Evolutionary conservation across 2,329 filamentous ascomycete species (phyloP), one percentile per base, ranked within the genome.

Genomic region (Fusarium verticillioides): DNA sequence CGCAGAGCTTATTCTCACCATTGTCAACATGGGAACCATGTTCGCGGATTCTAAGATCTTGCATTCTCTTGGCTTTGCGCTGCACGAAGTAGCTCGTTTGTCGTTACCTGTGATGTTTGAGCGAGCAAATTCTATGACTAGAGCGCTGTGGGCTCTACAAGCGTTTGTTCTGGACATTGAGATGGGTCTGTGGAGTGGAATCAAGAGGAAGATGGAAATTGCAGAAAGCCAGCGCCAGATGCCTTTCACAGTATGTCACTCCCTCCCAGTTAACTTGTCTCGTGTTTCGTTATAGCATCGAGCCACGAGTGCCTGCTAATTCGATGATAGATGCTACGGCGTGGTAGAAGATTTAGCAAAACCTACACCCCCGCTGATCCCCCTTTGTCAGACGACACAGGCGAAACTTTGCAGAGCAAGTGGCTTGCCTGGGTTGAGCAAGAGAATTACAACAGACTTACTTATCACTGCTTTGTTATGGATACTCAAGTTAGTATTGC

Each of bases 151-250:
- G 57, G 57, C 57, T 7, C 34, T 60, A 0, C 57, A 60, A 9
- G 28, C 57, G 1, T 60, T 60, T 26, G 21, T 60, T 1, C 4
- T 60, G 15, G 57, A 52, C 21, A 40, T 60, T 3, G 57, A 60
- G 26, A 52, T 60, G 57, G 57, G 57, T 2, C 2, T 60, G 9
- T 60, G 57, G 57, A 60, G 57, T 52, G 57, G 57, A 0, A 52
- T 60, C 1, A 60, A 60, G 13, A 40, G 57, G 1, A 60, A 60
- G 9, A 60, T 60, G 57, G 57, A 60, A 21, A 60, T 60, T 21
- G 34, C 57, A 12, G 57, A 60, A 18, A 60, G 57, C 0, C 57
- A 60, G 34, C 57, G 57, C 13, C 57, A 60, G 26, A 60, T 60
- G 5, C 57, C 57, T 2, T 60, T 34, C 16, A 60, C 57, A 2